Evolutionary conservation across 2,329 filamentous ascomycete species (phyloP).

Genomic region (Neofusicoccum sp.): DNA sequence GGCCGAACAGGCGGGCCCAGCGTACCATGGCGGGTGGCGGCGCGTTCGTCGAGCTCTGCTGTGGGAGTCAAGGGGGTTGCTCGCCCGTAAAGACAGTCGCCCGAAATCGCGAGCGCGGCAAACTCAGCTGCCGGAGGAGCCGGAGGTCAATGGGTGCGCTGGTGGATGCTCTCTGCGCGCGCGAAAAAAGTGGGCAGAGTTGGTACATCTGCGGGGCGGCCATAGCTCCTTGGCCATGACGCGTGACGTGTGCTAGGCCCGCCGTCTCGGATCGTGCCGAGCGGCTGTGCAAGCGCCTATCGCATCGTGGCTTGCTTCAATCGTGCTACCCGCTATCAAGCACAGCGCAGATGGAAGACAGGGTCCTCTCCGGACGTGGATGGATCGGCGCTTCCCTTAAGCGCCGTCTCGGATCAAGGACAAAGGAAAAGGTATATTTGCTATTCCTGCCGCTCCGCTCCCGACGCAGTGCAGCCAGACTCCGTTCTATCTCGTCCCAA

Average conservation of each 20-base stretch:
- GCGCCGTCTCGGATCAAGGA: not conserved
- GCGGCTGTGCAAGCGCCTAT: constrained; percentile 7
- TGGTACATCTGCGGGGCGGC: constrained; percentile 13
- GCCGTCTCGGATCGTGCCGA: constrained; percentile 10
- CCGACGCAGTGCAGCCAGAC: not conserved
- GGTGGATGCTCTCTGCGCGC: not conserved
- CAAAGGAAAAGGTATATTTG: constrained; percentile 4
- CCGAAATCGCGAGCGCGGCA: not conserved
- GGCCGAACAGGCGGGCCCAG: constrained; percentile 42
- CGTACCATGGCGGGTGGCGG: constrained; percentile 35
- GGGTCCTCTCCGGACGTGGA: not conserved
- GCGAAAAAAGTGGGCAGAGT: constrained; percentile 17
- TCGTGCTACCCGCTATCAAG: not conserved
- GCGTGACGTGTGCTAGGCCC: constrained; percentile 11
- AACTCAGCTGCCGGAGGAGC: not conserved
- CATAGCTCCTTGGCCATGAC: constrained; percentile 20
- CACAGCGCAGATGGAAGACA: not conserved
- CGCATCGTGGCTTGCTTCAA: not conserved
- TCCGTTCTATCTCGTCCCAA: constrained; percentile 12
- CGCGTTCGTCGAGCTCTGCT: not conserved
- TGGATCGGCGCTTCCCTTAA: not conserved
- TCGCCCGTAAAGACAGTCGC: not conserved
- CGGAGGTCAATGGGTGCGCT: constrained; percentile 3
- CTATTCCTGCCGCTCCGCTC: constrained; percentile 2
- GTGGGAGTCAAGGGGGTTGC: not conserved